These are phyloP conservation scores for Candida morakotiae DNA, from an alignment of 805 yeast species.

Conservation along the genomic window DNA sequence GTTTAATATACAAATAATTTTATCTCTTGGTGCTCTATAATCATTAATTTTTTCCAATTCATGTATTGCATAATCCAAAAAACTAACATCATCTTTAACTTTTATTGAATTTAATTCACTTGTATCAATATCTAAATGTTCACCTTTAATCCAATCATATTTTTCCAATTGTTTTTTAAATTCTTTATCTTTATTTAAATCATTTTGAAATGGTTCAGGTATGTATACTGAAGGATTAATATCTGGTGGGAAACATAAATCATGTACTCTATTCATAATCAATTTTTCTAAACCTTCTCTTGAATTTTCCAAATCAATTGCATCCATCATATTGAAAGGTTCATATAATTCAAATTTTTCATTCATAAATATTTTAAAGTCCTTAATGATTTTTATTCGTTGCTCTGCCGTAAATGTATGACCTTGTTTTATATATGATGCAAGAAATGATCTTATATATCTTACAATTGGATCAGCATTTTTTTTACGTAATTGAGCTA, in stretches of 20 bases:
- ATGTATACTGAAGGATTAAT: slow-evolving; percentile 21
- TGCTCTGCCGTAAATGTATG: slow-evolving; percentile 66
- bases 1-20: slow-evolving; percentile 84
- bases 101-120: slow-evolving; percentile 21
- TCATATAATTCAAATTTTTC: slow-evolving; percentile 57
- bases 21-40: slow-evolving; percentile 92
- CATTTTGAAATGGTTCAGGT: slow-evolving; percentile 50
- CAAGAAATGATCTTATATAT: slow-evolving; percentile 79
- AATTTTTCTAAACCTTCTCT: slow-evolving; percentile 91
- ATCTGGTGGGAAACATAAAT: slow-evolving; percentile 75
- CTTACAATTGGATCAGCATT: slow-evolving; percentile 86
- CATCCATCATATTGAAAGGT: slow-evolving; percentile 68
- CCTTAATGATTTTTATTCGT: slow-evolving; percentile 70
- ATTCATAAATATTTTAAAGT: slow-evolving; percentile 71
- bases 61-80: slow-evolving; percentile 61
- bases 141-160: slow-evolving; percentile 68
- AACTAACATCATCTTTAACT: slow-evolving; percentile 27
- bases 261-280: slow-evolving; percentile 81
- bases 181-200: slow-evolving; percentile 54
- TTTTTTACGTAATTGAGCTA: slow-evolving; percentile 64
- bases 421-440: slow-evolving; percentile 63
- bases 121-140: slow-evolving; percentile 71
- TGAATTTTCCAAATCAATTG: slow-evolving; percentile 61
- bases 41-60: slow-evolving; percentile 77
- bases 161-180: slow-evolving; percentile 52